Base-by-base conservation (phyloP, 2,329 filamentous ascomycete genomes). In the Epichloe uncinata region DNA sequence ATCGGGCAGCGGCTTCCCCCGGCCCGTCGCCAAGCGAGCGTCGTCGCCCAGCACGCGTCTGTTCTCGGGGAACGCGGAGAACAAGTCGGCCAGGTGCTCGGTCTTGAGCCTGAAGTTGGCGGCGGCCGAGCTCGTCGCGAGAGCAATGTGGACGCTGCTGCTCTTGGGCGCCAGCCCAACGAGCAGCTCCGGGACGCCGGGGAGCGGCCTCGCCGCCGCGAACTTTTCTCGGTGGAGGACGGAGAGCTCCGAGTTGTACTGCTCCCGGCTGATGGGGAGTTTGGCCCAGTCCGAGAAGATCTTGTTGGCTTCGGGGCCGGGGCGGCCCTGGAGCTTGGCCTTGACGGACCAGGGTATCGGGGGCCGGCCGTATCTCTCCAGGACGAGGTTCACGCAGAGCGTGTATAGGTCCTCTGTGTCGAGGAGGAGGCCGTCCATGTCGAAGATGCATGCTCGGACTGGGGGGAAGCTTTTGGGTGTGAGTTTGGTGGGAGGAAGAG, bases 381-480 rank as follows among this genome's bases (percentile, higher is more conserved):
- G 82, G 37, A 97, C 78, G 22, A 80, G 73, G 69, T 98, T 96
- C 53, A 89, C 85, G 67, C 86, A 85, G 26, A 78, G 64, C 0
- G 88, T 93, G 73, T 97, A 97, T 50, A 81, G 67, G 60, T 97
- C 93, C 72, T 97, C 93, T 35, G 87, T 89, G 68, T 97, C 83
- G 63, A 98, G 85, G 18, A 98, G 79, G 36, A 98, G 83, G 53
- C 93, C 93, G 68, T 98, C 93, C 90, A 97, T 96, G 73, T 98
- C 93, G 66, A 98, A 97, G 56, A 98, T 82, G 68, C 90, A 96
- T 58, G 91, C 93, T 58, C 89, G 79, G 52, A 97, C 76, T 44
- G 84, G 81, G 87, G 85, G 85, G 66, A 89, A 82, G 63, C 84
- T 87, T 15, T 16, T 26, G 12, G 20, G 3, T 30, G 26, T 30